Percentiles rank a stretch among this genome's conserved stretches.
Conservation (phyloP, 2,329 filamentous ascomycete species). For the Exophiala bonariae region DNA sequence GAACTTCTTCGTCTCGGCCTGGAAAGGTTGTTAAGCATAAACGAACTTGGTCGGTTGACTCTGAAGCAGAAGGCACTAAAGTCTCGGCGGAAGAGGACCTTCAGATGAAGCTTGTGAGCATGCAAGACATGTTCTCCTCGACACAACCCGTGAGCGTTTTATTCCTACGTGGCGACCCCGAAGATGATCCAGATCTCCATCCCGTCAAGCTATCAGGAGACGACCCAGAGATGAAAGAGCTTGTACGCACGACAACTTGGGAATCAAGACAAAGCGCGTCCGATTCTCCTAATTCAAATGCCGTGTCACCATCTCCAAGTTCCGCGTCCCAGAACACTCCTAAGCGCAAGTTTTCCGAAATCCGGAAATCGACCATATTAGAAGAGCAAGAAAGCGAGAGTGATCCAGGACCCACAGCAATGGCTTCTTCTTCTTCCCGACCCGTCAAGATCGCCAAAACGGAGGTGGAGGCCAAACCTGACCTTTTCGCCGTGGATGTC, state of each 20-base stretch:
- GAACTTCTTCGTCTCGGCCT: slow-evolving; percentile 52
- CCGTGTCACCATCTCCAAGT: slow-evolving; percentile 42
- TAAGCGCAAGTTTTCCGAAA: slow-evolving; percentile 40
- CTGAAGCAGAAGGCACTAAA: slow-evolving; percentile 48
- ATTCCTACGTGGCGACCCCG: slow-evolving; percentile 42
- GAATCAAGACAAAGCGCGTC: slow-evolving; percentile 37
- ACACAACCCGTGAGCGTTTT: slow-evolving; percentile 43
- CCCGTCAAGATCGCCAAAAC: slow-evolving; percentile 25
- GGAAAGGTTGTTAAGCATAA: slow-evolving; percentile 91
- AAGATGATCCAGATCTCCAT: slow-evolving; percentile 46
- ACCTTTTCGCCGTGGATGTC: slow-evolving; percentile 63
- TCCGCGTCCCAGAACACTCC: slow-evolving; percentile 40
- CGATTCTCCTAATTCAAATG: slow-evolving; percentile 33
- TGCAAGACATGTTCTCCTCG: slow-evolving; percentile 50
- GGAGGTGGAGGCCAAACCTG: slow-evolving; percentile 13
- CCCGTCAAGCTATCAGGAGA: slow-evolving; percentile 41
- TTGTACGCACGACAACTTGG: slow-evolving; percentile 32
- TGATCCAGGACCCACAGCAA: slow-evolving; percentile 8
- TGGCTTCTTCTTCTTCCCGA: slow-evolving; percentile 6
- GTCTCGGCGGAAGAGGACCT: slow-evolving; percentile 42
- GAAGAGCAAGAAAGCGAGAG: slow-evolving; percentile 25
- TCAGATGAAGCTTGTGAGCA: slow-evolving; percentile 41
- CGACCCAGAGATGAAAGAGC: slow-evolving; percentile 33
- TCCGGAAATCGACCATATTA: slow-evolving; percentile 23
- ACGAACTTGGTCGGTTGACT: slow-evolving; percentile 93